phyloP scores from a whole-genome alignment of 345 rosid genomes.

The Psidium guajava region DNA sequence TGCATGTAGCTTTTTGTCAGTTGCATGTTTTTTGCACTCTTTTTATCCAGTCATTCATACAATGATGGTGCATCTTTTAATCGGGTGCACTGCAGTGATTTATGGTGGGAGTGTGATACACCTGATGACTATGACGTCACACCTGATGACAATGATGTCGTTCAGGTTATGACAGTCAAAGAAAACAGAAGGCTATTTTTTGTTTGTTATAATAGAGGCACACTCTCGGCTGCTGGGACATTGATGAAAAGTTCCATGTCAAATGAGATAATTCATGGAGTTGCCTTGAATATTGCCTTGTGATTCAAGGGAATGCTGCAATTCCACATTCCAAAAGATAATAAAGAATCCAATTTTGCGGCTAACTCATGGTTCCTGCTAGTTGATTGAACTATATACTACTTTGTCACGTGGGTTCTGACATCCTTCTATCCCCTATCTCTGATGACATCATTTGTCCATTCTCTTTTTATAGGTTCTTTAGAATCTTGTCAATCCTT shows the following conservation, averaged over 20 bases:
- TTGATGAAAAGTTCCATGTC: not conserved
- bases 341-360: not conserved
- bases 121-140: not conserved
- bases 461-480: not conserved
- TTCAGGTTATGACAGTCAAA: not conserved
- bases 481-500: not conserved
- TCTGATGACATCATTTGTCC: not conserved
- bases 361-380: not conserved
- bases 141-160: not conserved
- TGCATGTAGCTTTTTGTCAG: not conserved
- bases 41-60: not conserved
- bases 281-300: not conserved
- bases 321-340: not conserved
- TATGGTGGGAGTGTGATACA: not conserved
- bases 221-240: not conserved
- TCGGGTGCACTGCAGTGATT: not conserved
- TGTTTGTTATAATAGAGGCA: not conserved
- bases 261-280: not conserved
- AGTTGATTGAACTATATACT: not conserved
- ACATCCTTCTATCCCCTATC: not conserved
- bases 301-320: not conserved
- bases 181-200: not conserved
- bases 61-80: not conserved
- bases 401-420: not conserved
- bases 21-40: not conserved